These are phyloP conservation scores for Dothidotthia symphoricarpi DNA, from an alignment of 2,329 filamentous ascomycete species.

Conservation along the genomic window DNA sequence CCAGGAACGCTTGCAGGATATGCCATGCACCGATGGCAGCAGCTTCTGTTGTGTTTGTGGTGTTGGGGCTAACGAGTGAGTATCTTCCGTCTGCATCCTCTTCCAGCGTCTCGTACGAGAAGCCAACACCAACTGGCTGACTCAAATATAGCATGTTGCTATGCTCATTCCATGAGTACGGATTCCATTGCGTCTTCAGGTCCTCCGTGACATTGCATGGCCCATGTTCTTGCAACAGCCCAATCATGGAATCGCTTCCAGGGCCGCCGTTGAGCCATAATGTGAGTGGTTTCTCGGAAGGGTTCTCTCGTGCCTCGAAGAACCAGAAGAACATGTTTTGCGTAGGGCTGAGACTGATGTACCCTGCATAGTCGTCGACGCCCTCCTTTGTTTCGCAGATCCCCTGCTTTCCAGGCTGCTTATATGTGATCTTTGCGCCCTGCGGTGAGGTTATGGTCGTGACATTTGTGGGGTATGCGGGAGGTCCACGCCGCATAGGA, in stretches of 20 bases:
- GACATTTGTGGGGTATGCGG: slow-evolving; percentile 31
- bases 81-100: slow-evolving; percentile 29
- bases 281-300: slow-evolving; percentile 40
- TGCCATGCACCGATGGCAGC: slow-evolving; percentile 40
- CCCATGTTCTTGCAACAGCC: slow-evolving; percentile 50
- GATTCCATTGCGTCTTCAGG: slow-evolving; percentile 37
- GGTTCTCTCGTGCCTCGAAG: slow-evolving; percentile 50
- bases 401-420: slow-evolving; percentile 40
- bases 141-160: slow-evolving; percentile 43
- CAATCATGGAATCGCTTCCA: slow-evolving; percentile 55
- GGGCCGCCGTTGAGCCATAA: slow-evolving; percentile 56
- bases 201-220: slow-evolving; percentile 39
- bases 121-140: slow-evolving; percentile 43
- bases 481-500: slow-evolving; percentile 29
- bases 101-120: slow-evolving; percentile 39
- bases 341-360: slow-evolving; percentile 37
- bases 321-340: slow-evolving; percentile 49
- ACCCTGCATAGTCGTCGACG: slow-evolving; percentile 41
- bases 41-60: slow-evolving; percentile 34
- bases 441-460: slow-evolving; percentile 36
- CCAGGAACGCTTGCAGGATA: slow-evolving; percentile 38
- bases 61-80: slow-evolving; percentile 32
- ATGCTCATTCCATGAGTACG: slow-evolving; percentile 42
- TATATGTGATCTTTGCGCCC: slow-evolving; percentile 37
- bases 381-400: slow-evolving; percentile 45